Percentiles rank a stretch among this genome's conserved stretches.
Evolutionary conservation across 768 basidiomycete species (phyloP).

Genomic region (Suillus subaureus): DNA sequence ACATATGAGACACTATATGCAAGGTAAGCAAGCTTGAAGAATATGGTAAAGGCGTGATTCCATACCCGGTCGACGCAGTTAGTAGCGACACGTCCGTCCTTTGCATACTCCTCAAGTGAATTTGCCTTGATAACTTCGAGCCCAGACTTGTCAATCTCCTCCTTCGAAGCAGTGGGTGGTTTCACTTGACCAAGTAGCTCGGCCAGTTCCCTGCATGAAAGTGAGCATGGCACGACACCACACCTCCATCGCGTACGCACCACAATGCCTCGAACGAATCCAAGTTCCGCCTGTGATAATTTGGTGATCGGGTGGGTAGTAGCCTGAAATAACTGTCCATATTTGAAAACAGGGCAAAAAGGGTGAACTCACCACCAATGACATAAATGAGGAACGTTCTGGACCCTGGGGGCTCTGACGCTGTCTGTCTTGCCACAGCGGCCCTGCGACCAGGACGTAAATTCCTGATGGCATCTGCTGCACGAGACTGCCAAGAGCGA

Average conservation of each 20-base stretch:
- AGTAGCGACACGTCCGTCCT: slow-evolving; percentile 63
- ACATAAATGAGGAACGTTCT: slow-evolving; percentile 91
- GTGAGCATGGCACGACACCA: neutral
- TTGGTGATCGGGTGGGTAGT: slow-evolving; percentile 88
- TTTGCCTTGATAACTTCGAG: slow-evolving; percentile 70
- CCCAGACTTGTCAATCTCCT: slow-evolving; percentile 85
- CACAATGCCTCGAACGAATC: slow-evolving; percentile 82
- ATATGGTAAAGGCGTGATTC: slow-evolving; percentile 13
- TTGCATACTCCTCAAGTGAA: slow-evolving; percentile 53
- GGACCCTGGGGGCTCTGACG: slow-evolving; percentile 37
- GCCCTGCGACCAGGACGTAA: slow-evolving; percentile 43
- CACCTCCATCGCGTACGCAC: slow-evolving; percentile 43
- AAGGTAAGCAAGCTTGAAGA: neutral
- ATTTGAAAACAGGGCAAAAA: slow-evolving; percentile 11
- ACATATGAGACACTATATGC: slow-evolving; percentile 75
- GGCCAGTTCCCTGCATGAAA: slow-evolving; percentile 65
- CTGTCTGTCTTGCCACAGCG: slow-evolving; percentile 23
- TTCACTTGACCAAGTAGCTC: slow-evolving; percentile 83
- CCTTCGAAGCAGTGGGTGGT: slow-evolving; percentile 78
- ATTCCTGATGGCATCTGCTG: slow-evolving; percentile 62
- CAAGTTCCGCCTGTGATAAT: slow-evolving; percentile 78
- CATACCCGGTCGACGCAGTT: slow-evolving; percentile 82
- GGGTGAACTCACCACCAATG: slow-evolving; percentile 61
- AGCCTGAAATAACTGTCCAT: slow-evolving; percentile 45
- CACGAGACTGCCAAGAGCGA: slow-evolving; percentile 60